Percentiles rank a stretch among this genome's conserved stretches.
These are phyloP conservation scores for Russula olivacea DNA, from an alignment of 768 basidiomycete species.

Conservation along the genomic window DNA sequence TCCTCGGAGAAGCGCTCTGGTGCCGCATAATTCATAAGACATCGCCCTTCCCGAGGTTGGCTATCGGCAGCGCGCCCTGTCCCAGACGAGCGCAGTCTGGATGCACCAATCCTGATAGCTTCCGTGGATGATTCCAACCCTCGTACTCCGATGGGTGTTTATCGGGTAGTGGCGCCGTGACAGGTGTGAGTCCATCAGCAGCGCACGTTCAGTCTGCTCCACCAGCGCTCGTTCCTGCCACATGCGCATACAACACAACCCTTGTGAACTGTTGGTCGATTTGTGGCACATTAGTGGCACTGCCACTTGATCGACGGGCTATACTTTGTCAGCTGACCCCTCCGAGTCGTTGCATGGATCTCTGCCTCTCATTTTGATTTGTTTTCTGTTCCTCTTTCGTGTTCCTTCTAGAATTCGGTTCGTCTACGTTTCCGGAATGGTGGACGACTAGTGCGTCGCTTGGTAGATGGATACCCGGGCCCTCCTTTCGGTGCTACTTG, in stretches of 20 bases:
- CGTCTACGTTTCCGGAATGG: background rate
- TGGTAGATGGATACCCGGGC: background rate
- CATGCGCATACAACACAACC: background rate
- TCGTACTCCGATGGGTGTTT: constrained; percentile 9
- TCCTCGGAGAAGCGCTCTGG: background rate
- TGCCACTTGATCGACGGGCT: constrained; percentile 19
- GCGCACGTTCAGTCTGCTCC: background rate
- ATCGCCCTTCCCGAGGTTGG: background rate
- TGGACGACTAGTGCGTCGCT: background rate
- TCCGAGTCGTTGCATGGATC: too few species aligned
- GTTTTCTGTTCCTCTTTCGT: background rate
- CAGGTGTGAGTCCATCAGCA: background rate
- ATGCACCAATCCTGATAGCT: background rate
- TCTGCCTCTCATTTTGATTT: background rate
- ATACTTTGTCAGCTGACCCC: constrained; percentile 1
- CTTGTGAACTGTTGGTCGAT: background rate
- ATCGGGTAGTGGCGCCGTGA: constrained; percentile 4
- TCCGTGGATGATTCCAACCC: background rate
- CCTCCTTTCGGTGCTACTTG: constrained; percentile 7
- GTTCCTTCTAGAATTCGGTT: background rate
- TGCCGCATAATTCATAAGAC: background rate
- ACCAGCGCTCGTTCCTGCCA: background rate
- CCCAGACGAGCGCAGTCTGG: background rate
- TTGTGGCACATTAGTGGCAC: constrained; percentile 3
- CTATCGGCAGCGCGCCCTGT: constrained; percentile 5